Evolutionary conservation across 768 basidiomycete genomes (phyloP).

Genomic region (Amanita jacksonii): DNA sequence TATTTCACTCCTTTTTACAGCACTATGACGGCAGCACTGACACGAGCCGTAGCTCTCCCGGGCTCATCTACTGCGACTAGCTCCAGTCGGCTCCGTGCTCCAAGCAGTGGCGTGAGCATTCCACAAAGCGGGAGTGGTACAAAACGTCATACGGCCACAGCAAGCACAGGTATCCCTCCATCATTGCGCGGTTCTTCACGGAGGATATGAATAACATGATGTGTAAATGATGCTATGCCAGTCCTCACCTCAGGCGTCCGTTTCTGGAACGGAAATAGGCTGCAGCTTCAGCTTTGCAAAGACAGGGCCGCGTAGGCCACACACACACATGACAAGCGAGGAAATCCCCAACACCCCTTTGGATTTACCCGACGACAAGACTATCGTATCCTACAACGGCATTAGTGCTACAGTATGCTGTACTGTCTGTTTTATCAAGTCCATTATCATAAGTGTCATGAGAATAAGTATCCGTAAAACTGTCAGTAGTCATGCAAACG

Average conservation of each 20-base stretch:
- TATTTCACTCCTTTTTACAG: conserved; percentile 13
- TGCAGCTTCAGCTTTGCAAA: too few species aligned
- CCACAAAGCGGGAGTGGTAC: neutral
- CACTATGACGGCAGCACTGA: neutral
- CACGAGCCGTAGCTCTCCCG: neutral
- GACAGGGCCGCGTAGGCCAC: too few species aligned
- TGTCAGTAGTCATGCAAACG: too few species aligned
- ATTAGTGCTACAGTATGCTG: conserved; percentile 2
- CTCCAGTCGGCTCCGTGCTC: conserved; percentile 4
- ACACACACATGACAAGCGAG: too few species aligned
- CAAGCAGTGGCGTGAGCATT: neutral
- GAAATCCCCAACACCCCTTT: too few species aligned
- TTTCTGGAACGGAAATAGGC: too few species aligned
- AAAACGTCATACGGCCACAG: neutral
- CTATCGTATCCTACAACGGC: neutral
- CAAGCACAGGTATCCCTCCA: neutral
- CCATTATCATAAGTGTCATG: conserved; percentile 1
- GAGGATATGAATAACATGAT: conserved; percentile 1
- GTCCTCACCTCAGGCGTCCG: too few species aligned
- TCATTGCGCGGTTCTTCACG: conserved; percentile 1
- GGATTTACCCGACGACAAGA: neutral
- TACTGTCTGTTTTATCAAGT: neutral
- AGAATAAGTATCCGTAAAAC: conserved; percentile 1
- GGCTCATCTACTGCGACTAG: neutral
- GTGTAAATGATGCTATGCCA: neutral